A percentile compares a stretch with the other conserved stretches of the same genome.
phyloP scores from a whole-genome alignment of 768 basidiomycete genomes.

The Rhizopogon rudus region DNA sequence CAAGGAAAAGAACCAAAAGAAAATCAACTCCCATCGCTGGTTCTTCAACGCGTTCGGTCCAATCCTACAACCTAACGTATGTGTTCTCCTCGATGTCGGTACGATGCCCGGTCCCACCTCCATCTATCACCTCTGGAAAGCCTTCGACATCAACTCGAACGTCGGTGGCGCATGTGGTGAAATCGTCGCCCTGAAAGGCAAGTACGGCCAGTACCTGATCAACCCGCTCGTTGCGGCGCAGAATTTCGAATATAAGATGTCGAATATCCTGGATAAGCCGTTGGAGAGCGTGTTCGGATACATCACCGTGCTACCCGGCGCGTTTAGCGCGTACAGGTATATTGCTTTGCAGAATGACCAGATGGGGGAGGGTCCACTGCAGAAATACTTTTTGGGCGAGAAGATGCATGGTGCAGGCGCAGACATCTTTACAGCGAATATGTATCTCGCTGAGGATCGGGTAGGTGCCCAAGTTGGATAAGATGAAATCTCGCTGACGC shows the following conservation, averaged over 20 bases:
- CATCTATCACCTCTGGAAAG: conserved; percentile 93
- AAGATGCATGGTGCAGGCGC: conserved; percentile 86
- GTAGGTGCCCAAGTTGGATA: conserved; percentile 27
- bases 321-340: conserved; percentile 89
- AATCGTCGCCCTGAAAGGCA: conserved; percentile 88
- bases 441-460: conserved; percentile 93
- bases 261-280: conserved; percentile 90
- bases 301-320: conserved; percentile 90
- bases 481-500: conserved; percentile 3
- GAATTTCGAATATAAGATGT: conserved; percentile 95
- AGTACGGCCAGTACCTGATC: conserved; percentile 69
- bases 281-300: conserved; percentile 89
- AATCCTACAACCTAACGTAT: conserved; percentile 85
- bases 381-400: conserved; percentile 97
- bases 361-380: conserved; percentile 80
- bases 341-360: conserved; percentile 87
- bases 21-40: conserved; percentile 94
- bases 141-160: conserved; percentile 88
- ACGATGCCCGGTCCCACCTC: conserved; percentile 83
- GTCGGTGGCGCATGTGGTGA: conserved; percentile 96
- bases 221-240: conserved; percentile 89
- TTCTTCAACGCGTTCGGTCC: conserved; percentile 90
- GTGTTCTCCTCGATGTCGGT: conserved; percentile 86
- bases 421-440: conserved; percentile 93
- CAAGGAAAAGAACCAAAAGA: conserved; percentile 92